A percentile compares a stretch with the other conserved stretches of the same genome.
phyloP scores from a whole-genome alignment of 2,329 filamentous ascomycete species.

The Colletotrichum melonis region DNA sequence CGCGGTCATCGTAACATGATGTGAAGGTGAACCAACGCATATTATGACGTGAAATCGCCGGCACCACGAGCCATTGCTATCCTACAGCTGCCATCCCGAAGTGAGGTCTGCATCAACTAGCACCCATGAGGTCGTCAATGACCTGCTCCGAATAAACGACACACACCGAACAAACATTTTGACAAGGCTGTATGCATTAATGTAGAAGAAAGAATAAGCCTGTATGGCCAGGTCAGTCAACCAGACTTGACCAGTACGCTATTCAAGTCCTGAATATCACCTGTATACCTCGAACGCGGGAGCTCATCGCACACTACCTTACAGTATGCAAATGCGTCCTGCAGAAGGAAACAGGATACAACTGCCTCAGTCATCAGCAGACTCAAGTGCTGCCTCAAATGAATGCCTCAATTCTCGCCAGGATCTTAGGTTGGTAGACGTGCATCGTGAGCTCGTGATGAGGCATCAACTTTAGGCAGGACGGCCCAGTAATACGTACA shows the following conservation, averaged over 20 bases:
- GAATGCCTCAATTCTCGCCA: background rate
- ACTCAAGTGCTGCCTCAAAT: background rate
- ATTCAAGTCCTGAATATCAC: background rate
- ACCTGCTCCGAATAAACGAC: background rate
- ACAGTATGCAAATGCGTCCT: background rate
- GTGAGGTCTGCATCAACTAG: background rate
- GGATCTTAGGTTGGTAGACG: background rate
- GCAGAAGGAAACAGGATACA: background rate
- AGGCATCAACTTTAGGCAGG: background rate
- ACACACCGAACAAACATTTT: too few species aligned
- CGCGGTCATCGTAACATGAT: background rate
- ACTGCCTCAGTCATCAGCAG: background rate
- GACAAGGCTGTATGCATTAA: too few species aligned
- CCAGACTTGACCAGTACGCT: background rate
- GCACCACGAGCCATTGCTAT: background rate
- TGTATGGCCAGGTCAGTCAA: background rate
- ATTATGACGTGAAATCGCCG: background rate
- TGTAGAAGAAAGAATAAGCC: background rate
- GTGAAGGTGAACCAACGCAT: background rate
- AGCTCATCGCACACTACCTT: background rate
- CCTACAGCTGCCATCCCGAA: background rate
- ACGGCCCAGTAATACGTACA: background rate
- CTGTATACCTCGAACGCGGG: background rate
- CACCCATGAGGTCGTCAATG: background rate
- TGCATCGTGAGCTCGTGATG: background rate